phyloP scores from a whole-genome alignment of 371 early-diverging fungal genomes.

The Mortierella sp. region DNA sequence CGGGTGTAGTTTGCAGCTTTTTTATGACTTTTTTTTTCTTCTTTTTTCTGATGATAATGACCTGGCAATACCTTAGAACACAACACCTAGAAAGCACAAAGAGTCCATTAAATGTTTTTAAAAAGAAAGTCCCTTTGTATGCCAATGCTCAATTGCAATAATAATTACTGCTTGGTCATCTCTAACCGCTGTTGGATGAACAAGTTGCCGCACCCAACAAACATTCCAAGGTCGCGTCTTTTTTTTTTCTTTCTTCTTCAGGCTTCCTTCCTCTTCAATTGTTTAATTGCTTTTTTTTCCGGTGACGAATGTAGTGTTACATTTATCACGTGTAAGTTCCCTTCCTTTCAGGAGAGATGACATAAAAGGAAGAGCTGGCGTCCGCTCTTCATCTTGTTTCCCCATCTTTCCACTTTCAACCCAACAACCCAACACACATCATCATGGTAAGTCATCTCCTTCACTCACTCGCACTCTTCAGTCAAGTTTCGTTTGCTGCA shows the following conservation, averaged over 20 bases:
- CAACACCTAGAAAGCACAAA: background rate
- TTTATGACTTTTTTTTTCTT: conserved; percentile 15
- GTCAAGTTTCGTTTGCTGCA: background rate
- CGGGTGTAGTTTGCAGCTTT: background rate
- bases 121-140: background rate
- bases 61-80: background rate
- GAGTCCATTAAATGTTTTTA: background rate
- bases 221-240: background rate
- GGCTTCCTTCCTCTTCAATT: background rate
- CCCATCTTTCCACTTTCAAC: conserved; percentile 13
- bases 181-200: background rate
- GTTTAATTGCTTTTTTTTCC: background rate
- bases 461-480: background rate
- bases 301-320: background rate
- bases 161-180: background rate
- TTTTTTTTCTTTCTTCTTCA: background rate
- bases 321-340: conserved; percentile 22
- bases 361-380: conserved; percentile 4
- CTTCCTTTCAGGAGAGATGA: background rate
- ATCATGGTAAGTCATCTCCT: conserved; percentile 31
- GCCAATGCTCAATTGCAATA: background rate
- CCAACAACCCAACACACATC: conserved; percentile 15
- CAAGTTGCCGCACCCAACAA: background rate
- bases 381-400: conserved; percentile 9
- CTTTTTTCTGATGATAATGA: conserved; percentile 24